Evolutionary conservation across 371 early-diverging fungal species (phyloP).

Genomic region (Batkoa obscura): DNA sequence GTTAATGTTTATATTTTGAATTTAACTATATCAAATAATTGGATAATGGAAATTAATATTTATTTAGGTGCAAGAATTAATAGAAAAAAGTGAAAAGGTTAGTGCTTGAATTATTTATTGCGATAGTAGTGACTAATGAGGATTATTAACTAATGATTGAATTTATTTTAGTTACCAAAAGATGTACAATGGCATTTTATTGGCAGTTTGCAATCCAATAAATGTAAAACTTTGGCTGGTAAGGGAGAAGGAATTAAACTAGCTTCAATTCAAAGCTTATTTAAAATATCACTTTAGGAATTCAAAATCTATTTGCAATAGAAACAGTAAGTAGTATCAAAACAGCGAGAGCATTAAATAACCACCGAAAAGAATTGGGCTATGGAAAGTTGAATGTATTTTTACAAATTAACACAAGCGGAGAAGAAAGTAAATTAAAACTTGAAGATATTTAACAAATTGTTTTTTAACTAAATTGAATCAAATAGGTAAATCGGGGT

Average conservation of each 20-base stretch:
- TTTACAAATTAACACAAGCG: constrained; percentile 88
- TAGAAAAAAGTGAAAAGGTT: constrained; percentile 68
- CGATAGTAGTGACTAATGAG: background rate
- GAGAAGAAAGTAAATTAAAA: constrained; percentile 47
- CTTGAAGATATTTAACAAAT: background rate
- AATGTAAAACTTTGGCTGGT: constrained; percentile 67
- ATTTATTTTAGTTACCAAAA: constrained; percentile 24
- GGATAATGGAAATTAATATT: background rate
- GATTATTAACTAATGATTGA: background rate
- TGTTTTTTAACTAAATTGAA: background rate
- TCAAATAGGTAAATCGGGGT: constrained; percentile 60
- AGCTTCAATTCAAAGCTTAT: background rate
- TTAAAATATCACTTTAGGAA: constrained; percentile 17
- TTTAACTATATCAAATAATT: background rate
- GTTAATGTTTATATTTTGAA: no score
- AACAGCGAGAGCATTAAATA: constrained; percentile 65
- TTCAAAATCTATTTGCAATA: constrained; percentile 74
- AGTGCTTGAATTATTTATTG: background rate
- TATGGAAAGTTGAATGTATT: constrained; percentile 43
- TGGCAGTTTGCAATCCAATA: constrained; percentile 87
- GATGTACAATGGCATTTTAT: constrained; percentile 94
- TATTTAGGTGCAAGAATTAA: constrained; percentile 68
- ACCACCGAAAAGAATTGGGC: constrained; percentile 28
- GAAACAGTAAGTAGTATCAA: constrained; percentile 77
- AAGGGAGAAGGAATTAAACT: background rate